Base-by-base conservation (phyloP, 345 rosid genomes). In the Ricinus communis region DNA sequence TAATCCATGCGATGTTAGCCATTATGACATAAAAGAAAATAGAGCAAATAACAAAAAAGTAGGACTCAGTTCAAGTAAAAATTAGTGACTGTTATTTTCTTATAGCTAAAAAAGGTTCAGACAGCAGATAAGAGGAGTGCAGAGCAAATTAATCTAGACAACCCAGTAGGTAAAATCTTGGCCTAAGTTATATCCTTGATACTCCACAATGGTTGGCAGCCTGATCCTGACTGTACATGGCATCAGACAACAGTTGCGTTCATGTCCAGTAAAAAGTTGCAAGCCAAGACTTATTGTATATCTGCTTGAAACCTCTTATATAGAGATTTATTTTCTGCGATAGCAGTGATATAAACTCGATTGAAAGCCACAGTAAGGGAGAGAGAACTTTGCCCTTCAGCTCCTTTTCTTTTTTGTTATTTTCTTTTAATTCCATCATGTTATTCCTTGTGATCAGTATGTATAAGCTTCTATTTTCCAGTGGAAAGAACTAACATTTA, bases 71-170 rank as follows among this genome's bases (percentile, higher is more conserved):
- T 56, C 59, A 47, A 25, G 51, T 25, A 30, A 16, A 52, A 38
- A 30, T 30, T 10, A 21, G 12, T 5, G 7, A 18, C 21, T 61
- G 59, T 19, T 47, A 58, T 27, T 27, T 50, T 60, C 47, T 38
- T 57, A 57, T 5, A 38, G 71, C 30, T 50, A 65, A 57, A 72
- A 27, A 30, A 30, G 66, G 38, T 58, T 49, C 47, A 60, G 56
- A 21, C 56, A 68, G 43, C 43, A 59, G 33, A 25, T 53, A 63
- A 53, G 33, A 21, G 55, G 61, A 54, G 13, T 1, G 36, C 69
- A 77, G 54, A 43, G 41, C 19, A 56, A 40, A 5, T 18, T 24
- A 33, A 57, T 62, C 59, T 19, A 50, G 22, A 50, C 50, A 45
- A 53, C 19, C 27, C 50, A 36, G 60, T 24, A 7, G 47, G 47